phyloP scores from a whole-genome alignment of 129 eudicot species.

The Sambucus nigra region DNA sequence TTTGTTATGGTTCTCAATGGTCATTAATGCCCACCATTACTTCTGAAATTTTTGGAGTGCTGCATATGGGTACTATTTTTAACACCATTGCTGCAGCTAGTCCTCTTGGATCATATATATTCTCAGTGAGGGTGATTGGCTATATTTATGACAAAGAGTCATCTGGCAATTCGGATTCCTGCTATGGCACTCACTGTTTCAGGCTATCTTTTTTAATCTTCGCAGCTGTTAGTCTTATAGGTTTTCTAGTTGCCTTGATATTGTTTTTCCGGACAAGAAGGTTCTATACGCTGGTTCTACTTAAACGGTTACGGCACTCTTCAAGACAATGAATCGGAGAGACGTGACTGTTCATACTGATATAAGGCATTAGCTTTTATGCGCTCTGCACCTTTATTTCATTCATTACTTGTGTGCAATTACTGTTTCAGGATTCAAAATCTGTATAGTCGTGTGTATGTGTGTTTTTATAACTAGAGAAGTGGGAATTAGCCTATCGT shows the following conservation, averaged over 20 bases:
- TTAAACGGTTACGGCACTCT: conserved; percentile 19
- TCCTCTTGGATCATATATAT: conserved; percentile 67
- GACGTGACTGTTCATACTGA: too few species aligned
- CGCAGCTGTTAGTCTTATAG: conserved; percentile 45
- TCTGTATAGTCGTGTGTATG: too few species aligned
- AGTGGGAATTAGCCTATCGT: too few species aligned
- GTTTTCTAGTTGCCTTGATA: conserved; percentile 42
- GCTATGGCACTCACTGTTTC: conserved; percentile 73
- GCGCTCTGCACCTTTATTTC: too few species aligned
- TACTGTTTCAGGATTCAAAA: too few species aligned
- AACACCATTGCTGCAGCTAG: conserved; percentile 77
- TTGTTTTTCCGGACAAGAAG: conserved; percentile 64
- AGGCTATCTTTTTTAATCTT: conserved; percentile 62
- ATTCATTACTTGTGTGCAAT: too few species aligned
- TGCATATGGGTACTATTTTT: conserved; percentile 82
- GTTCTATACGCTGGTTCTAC: conserved; percentile 34
- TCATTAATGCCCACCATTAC: conserved; percentile 88
- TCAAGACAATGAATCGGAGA: conserved; percentile 11
- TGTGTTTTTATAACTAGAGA: too few species aligned
- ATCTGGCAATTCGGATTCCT: conserved; percentile 38
- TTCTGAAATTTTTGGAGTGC: conserved; percentile 76
- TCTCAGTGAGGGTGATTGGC: conserved; percentile 72
- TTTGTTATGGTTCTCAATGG: conserved; percentile 90
- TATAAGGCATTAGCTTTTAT: too few species aligned
- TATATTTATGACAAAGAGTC: conserved; percentile 63